These are phyloP conservation scores for Fusarium sp. DNA, from an alignment of 2,329 filamentous ascomycete species.

Conservation along the genomic window DNA sequence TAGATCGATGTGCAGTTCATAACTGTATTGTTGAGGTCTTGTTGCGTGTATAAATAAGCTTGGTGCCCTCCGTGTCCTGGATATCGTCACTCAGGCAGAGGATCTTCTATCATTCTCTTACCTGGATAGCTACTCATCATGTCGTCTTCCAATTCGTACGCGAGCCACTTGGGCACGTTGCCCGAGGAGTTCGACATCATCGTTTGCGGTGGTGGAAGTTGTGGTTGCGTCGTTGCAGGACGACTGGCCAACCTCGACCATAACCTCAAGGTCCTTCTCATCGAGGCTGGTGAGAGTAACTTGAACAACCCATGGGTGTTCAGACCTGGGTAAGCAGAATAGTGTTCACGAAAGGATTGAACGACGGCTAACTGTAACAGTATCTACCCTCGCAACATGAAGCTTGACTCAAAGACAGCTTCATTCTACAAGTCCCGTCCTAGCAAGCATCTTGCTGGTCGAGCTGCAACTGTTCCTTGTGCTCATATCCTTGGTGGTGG, in stretches of 20 bases:
- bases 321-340: constrained; percentile 64
- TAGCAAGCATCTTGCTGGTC: constrained; percentile 76
- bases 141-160: constrained; percentile 34
- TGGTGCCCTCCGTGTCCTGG: neutral
- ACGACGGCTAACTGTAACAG: neutral
- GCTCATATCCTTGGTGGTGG: constrained; percentile 79
- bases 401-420: constrained; percentile 82
- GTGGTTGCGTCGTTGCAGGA: constrained; percentile 68
- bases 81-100: neutral
- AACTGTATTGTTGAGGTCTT: neutral
- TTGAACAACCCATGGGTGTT: constrained; percentile 83
- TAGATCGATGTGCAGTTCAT: neutral
- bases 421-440: constrained; percentile 84
- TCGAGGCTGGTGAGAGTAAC: constrained; percentile 78
- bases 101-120: neutral
- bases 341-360: neutral
- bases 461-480: constrained; percentile 78
- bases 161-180: constrained; percentile 50
- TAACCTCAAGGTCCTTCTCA: constrained; percentile 75
- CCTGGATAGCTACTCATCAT: constrained; percentile 30
- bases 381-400: constrained; percentile 82
- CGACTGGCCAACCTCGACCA: constrained; percentile 80
- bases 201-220: constrained; percentile 79
- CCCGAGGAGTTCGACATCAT: constrained; percentile 86
- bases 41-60: constrained; percentile 23